Evolutionary conservation across 2,329 filamentous ascomycete species (phyloP).

Genomic region (Chrysosporium queenslandicum): DNA sequence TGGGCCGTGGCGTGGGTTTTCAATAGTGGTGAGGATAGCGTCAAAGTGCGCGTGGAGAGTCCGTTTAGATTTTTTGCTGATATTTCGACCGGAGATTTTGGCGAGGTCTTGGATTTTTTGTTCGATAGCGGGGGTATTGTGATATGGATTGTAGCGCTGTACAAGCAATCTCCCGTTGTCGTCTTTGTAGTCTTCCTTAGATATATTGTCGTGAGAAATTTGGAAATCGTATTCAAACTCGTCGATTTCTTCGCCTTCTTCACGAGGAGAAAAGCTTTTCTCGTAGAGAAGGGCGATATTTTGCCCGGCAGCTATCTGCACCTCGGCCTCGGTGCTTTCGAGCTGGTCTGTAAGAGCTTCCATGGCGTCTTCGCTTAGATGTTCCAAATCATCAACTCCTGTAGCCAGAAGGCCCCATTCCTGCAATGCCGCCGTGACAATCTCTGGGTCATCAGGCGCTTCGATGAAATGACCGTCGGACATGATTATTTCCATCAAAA

Average conservation of each 20-base stretch:
- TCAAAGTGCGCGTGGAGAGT: conserved; percentile 55
- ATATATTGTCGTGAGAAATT: conserved; percentile 35
- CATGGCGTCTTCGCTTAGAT: conserved; percentile 60
- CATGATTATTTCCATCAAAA: conserved; percentile 65
- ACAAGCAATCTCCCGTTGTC: conserved; percentile 38
- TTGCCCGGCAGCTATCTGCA: conserved; percentile 67
- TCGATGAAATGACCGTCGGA: conserved; percentile 65
- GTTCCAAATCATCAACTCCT: conserved; percentile 62
- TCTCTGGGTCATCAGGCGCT: conserved; percentile 57
- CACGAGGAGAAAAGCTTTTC: conserved; percentile 51
- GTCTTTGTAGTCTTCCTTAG: conserved; percentile 27
- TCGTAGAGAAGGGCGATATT: conserved; percentile 79
- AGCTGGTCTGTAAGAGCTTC: conserved; percentile 80
- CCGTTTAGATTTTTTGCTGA: conserved; percentile 58
- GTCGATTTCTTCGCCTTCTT: conserved; percentile 45
- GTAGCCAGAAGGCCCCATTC: conserved; percentile 75
- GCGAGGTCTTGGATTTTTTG: conserved; percentile 51
- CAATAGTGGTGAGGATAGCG: conserved; percentile 56
- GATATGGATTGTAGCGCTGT: conserved; percentile 59
- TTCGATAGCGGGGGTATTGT: conserved; percentile 52
- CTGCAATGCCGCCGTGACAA: conserved; percentile 65
- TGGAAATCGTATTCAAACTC: conserved; percentile 39
- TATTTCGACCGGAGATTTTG: conserved; percentile 49
- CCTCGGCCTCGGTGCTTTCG: conserved; percentile 58
- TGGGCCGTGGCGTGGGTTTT: conserved; percentile 57